Evolutionary conservation across 1,284 basidiomycete genomes (phyloP), one percentile per base, ranked within the genome.

Genomic region (Serendipita sp.): DNA sequence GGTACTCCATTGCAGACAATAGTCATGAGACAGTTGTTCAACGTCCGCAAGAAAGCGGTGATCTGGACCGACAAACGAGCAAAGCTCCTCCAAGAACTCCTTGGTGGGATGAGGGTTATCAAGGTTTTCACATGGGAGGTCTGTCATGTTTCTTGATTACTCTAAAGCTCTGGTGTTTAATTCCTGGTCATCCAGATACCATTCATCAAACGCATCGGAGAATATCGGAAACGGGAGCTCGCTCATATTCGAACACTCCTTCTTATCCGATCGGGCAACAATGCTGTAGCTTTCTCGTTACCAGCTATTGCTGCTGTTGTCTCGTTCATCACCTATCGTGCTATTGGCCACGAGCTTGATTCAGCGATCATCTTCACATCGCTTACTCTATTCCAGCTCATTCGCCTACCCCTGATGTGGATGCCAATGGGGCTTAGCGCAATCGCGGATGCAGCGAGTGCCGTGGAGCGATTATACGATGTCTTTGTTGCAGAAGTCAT

Each of bases 31-130:
- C 76, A 75, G 13, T 78, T 94, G 60, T 91, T 95, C 71, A 72
- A 70, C 1, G 71, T 88, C 55, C 82, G 93, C 15, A 77, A 79
- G 65, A 87, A 87, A 70, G 84, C 85, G 47, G 95, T 96, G 90
- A 72, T 75, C 2, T 97, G 89, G 89, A 97, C 93, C 67, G 94
- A 97, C 70, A 87, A 87, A 67, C 80, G 92, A 13, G 85, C 88
- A 3, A 89, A 89, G 68, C 74, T 92, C 1, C 77, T 93, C 3
- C 88, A 91, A 71, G 75, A 93, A 68, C 77, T 94, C 2, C 73
- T 95, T 1, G 84, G 85, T 17, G 89, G 89, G 0, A 93, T 94
- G 82, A 85, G 88, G 68, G 80, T 94, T 63, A 88, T 94, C 78
- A 96, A 95, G 72, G 87, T 87, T 72, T 91, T 92, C 70, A 81